A percentile compares a stretch with the other conserved stretches of the same genome.
phyloP scores from a whole-genome alignment of 352 stramenopile genomes.

The Phytopythium cucurbitacearum region DNA sequence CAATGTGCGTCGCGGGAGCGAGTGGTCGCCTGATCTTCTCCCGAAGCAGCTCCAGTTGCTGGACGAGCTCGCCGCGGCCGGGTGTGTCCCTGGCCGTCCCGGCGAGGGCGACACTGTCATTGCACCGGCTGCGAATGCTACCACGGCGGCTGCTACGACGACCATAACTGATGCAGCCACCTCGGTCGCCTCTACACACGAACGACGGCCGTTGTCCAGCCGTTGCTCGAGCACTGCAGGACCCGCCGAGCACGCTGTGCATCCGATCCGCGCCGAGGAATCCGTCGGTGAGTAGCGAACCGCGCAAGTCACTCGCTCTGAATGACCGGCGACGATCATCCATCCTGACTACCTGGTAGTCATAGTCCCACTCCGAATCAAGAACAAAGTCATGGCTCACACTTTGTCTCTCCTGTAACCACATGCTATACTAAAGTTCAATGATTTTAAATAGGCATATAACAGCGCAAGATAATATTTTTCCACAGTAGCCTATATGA shows the following conservation, averaged over 20 bases:
- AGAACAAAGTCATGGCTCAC: too few relatives aligned
- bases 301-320: neutral
- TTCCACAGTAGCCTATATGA: too few relatives aligned
- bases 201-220: too few relatives aligned
- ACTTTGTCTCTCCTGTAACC: too few relatives aligned
- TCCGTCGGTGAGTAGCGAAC: neutral
- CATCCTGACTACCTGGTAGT: too few relatives aligned
- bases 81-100: too few relatives aligned
- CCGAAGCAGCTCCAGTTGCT: conserved; percentile 59
- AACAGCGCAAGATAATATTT: too few relatives aligned
- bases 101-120: neutral
- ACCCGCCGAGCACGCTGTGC: neutral
- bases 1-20: conserved; percentile 42
- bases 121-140: neutral
- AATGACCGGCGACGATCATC: too few relatives aligned
- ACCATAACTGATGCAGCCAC: too few relatives aligned
- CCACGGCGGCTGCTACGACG: neutral
- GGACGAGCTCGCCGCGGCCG: conserved; percentile 13
- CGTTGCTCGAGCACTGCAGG: neutral
- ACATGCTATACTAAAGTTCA: too few relatives aligned
- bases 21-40: conserved; percentile 69
- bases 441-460: too few relatives aligned
- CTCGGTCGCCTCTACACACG: too few relatives aligned
- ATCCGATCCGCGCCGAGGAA: conserved; percentile 2
- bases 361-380: neutral